Base-by-base conservation (phyloP, 257 asterid species). In the Ajuga chamaepitys region DNA sequence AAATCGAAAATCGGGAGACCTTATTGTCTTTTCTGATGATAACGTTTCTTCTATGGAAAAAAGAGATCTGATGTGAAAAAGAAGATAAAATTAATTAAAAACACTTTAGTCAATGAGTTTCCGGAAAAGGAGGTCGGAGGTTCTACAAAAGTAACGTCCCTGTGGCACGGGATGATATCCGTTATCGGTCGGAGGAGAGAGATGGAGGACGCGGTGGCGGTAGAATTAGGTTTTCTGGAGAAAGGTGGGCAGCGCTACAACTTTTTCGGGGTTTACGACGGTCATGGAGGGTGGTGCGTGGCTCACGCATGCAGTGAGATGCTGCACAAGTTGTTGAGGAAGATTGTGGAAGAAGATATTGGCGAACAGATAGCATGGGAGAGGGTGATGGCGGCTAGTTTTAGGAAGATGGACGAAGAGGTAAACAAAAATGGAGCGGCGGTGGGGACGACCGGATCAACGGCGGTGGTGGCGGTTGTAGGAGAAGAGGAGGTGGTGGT, bases 171-270 rank as follows among this genome's bases (percentile, higher is more conserved):
- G 0, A 62, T 51, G 59, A 58, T 75, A 4, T 81, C 95, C 30
- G 62, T 78, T 3, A 83, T 85, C 21, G 95, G 97, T 3, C 71
- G 89, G 30, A 63, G 97, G 74, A 75, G 86, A 9, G 88, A 81
- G 51, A 89, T 87, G 94, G 97, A 89, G 83, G 97, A 89, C 14
- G 89, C 82, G 44, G 82, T 83, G 65, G 76, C 85, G 34, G 78
- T 61, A 71, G 81, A 84, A 38, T 38, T 74, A 7, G 82, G 76
- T 16, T 70, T 80, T n/a, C n/a, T 83, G 75, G 61, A 20, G 5
- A 71, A 18, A 48, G 88, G 81, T 10, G 58, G 67, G 3, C 74
- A 16, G 17, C 53, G 25, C 1, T 86, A 80, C 42, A 81, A 78
- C 21, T 86, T 86, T 48, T 86, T 74, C 40, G 97, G 91, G 0